Base-by-base conservation (phyloP, 2,329 filamentous ascomycete species). In the Mollisiaceae sp. region DNA sequence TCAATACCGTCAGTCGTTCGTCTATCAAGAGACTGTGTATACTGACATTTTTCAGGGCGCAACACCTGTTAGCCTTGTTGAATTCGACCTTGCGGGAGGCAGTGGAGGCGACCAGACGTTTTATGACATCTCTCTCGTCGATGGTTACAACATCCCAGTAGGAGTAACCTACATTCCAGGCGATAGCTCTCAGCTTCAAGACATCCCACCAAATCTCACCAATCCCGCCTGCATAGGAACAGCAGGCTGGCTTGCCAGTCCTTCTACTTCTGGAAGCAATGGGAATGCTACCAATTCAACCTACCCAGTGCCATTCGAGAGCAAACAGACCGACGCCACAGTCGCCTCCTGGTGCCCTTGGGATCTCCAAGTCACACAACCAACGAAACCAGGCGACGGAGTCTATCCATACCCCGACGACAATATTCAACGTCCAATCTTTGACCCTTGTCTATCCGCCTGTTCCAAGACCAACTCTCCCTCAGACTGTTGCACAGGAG, bases 81-180 rank as follows among this genome's bases (percentile, higher is more conserved):
- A 96, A 75, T 94, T 95, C 78, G 93, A 90, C 62, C 83, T 94
- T 18, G 85, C 87, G 59, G 90, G 89, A 35, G 89, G 89, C 36
- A 79, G 83, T 52, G 81, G 82, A 24, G 80, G 80, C 58, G 78
- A 75, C 65, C 89, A 93, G 74, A 90, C 88, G 11, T 95, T 92
- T 76, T 94, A 94, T 79, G 92, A 95, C 77, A 91, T 95, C 68
- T 93, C 91, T 47, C 82, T 94, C 2, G 92, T 95, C 24, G 92
- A 95, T 75, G 92, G 92, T 58, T 94, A 94, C 83, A 94, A 94
- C 75, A 78, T 94, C 1, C 90, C 91, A 1, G 75, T 94, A 67
- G 89, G 86, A 36, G 86, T 87, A 74, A 81, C 83, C 62, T 85
- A 88, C 70, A 81, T 86, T 32, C 84, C 86, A 2, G 84, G 88